Base-by-base conservation (phyloP, 768 basidiomycete genomes). In the Leccinum imitatum region DNA sequence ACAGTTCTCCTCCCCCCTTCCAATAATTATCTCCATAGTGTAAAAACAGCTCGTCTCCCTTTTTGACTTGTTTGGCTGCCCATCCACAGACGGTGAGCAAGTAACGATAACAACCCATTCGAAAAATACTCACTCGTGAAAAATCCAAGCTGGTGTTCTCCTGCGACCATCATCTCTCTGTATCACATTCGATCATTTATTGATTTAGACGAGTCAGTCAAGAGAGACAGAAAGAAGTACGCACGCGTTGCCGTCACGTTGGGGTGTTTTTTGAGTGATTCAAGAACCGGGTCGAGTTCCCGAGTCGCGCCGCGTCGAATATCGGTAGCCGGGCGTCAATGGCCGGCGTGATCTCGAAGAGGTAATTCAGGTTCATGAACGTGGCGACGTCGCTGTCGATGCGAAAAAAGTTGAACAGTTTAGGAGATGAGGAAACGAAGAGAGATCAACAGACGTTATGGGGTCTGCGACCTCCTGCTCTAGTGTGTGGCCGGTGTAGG, bases 281-380 rank as follows among this genome's bases (percentile, higher is more conserved):
- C 2, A 83, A 60, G 56, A 76, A 83, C 33, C 82, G 70, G 0
- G 76, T 80, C 47, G 75, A 69, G 67, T 84, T 82, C 0, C 82
- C 80, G 11, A 77, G 58, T 10, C 64, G 58, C n/a, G 73, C 75
- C 21, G 81, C 78, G 70, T 84, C 82, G 44, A 66, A 56, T 44
- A 66, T 9, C 10, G 33, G 37, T 1, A 59, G 8, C 0, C 37
- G 5, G 2, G n/a, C 1, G 1, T 9, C 11, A 6, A 0, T 11
- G 0, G 57, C 51, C 35, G 23, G 37, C 59, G 46, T 57, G 25
- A 62, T 19, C 3, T 67, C 68, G 61, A 80, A 80, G 17, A 72
- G 47, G 56, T 80, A 80, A 59, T 80, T 80, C 23, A 64, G 65
- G 2, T 21, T 10, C 3, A 58, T 65, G 52, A 73, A 44, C 3